Conservation (phyloP, 768 basidiomycete genomes). For the Dentipellis fragilis region DNA sequence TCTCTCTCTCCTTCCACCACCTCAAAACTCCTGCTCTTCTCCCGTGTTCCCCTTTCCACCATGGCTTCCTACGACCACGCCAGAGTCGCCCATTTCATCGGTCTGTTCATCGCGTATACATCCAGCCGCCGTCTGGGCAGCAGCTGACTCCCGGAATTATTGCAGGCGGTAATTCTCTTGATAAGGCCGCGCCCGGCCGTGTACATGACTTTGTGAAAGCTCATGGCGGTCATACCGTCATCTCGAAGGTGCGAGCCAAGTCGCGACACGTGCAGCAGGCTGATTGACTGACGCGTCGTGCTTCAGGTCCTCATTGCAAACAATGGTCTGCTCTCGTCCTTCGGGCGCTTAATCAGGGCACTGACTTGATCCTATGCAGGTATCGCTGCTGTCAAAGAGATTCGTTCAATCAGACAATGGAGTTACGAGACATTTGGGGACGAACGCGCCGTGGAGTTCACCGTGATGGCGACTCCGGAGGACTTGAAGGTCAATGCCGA, state of each 20-base stretch:
- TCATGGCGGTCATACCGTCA: conserved; percentile 94
- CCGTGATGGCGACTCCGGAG: conserved; percentile 99
- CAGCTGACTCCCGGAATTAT: conserved; percentile 7
- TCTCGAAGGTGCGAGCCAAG: conserved; percentile 71
- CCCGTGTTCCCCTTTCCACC: neutral
- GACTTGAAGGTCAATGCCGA: conserved; percentile 98
- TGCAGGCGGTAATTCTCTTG: conserved; percentile 86
- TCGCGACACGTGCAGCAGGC: conserved; percentile 1
- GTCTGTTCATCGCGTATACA: conserved; percentile 24
- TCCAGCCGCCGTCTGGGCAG: conserved; percentile 4
- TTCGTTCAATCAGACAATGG: conserved; percentile 98
- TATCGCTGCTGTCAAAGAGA: conserved; percentile 99
- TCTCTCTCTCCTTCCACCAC: neutral
- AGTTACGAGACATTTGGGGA: conserved; percentile 98
- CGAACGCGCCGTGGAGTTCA: conserved; percentile 95
- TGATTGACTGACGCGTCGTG: conserved; percentile 1
- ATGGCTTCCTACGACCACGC: conserved; percentile 41
- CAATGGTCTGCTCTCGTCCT: conserved; percentile 52
- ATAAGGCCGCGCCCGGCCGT: conserved; percentile 67
- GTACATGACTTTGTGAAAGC: conserved; percentile 87
- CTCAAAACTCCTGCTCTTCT: neutral
- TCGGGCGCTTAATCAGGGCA: neutral
- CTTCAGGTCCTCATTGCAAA: conserved; percentile 95
- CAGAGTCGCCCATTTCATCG: conserved; percentile 56
- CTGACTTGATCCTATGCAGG: conserved; percentile 33